phyloP scores from a whole-genome alignment of 1,139 yeast genomes.

The Kazachstania sp. region DNA sequence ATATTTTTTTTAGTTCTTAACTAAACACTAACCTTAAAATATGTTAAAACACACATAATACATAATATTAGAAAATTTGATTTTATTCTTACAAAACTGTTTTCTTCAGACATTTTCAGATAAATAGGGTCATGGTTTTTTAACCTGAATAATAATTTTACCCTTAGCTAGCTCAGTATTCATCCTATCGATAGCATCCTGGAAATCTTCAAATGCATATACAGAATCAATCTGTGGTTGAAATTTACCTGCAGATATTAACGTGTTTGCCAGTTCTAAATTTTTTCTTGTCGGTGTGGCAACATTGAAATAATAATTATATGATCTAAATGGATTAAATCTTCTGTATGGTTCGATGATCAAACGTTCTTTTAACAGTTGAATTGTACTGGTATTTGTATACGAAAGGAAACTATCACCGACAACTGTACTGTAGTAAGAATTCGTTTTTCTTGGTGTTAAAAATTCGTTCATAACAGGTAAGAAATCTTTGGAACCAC shows the following conservation, averaged over 20 bases:
- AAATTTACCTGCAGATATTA: constrained; percentile 38
- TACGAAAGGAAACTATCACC: constrained; percentile 39
- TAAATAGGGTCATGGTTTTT: not conserved
- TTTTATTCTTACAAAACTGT: too few species aligned
- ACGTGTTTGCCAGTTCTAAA: constrained; percentile 31
- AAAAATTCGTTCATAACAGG: constrained; percentile 33
- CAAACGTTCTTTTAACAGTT: constrained; percentile 24
- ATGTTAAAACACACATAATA: too few species aligned
- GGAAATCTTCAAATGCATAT: constrained; percentile 40
- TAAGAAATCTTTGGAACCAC: constrained; percentile 37
- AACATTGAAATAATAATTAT: constrained; percentile 29
- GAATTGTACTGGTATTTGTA: constrained; percentile 17
- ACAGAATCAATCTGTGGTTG: constrained; percentile 46
- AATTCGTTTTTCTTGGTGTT: constrained; percentile 34
- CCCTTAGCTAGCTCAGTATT: constrained; percentile 48
- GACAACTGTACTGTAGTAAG: constrained; percentile 42
- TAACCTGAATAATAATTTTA: constrained; percentile 41
- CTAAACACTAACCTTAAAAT: too few species aligned
- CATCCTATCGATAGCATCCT: constrained; percentile 43
- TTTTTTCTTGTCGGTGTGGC: constrained; percentile 19
- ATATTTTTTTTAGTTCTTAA: too few species aligned
- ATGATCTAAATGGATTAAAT: constrained; percentile 39
- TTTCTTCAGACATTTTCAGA: too few species aligned
- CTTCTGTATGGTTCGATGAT: constrained; percentile 45
- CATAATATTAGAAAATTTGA: too few species aligned